These are phyloP conservation scores for Cydonia oblonga DNA, from an alignment of 331 rosid genomes.

Conservation along the genomic window DNA sequence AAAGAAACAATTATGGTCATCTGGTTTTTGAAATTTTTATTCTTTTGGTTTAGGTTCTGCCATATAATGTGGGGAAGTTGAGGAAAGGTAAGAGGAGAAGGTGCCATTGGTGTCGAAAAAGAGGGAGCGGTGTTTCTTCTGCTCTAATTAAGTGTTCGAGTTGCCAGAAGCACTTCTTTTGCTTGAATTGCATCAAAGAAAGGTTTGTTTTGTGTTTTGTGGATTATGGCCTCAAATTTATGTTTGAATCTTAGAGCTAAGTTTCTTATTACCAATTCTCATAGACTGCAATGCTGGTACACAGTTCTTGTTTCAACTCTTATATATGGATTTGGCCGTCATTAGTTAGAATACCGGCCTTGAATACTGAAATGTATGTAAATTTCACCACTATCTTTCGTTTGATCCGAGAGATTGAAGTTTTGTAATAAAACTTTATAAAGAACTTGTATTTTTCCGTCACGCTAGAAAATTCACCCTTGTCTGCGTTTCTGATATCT, in stretches of 20 bases:
- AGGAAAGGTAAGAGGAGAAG: constrained; percentile 54
- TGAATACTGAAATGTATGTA: neutral
- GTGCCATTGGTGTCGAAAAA: constrained; percentile 83
- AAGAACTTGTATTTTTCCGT: neutral
- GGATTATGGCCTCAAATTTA: too few relatives aligned
- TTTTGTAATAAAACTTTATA: neutral
- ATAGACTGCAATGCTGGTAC: too few relatives aligned
- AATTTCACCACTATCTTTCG: neutral
- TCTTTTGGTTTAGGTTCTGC: constrained; percentile 32
- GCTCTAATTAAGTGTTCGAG: constrained; percentile 57
- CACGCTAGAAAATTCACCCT: neutral
- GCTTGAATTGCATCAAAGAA: constrained; percentile 81
- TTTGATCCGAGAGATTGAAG: neutral
- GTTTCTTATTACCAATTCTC: too few relatives aligned
- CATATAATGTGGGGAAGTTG: constrained; percentile 33
- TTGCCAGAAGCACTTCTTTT: constrained; percentile 73
- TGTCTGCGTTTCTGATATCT: neutral
- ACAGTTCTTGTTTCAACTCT: too few relatives aligned
- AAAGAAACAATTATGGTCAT: neutral
- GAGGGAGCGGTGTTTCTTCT: constrained; percentile 26
- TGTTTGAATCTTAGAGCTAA: constrained; percentile 11
- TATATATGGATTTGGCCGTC: neutral
- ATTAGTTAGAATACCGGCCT: neutral
- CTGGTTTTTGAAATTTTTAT: neutral
- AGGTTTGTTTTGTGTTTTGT: constrained; percentile 37